Evolutionary conservation across 2,329 filamentous ascomycete genomes (phyloP).

Genomic region (Fusarium secorum): DNA sequence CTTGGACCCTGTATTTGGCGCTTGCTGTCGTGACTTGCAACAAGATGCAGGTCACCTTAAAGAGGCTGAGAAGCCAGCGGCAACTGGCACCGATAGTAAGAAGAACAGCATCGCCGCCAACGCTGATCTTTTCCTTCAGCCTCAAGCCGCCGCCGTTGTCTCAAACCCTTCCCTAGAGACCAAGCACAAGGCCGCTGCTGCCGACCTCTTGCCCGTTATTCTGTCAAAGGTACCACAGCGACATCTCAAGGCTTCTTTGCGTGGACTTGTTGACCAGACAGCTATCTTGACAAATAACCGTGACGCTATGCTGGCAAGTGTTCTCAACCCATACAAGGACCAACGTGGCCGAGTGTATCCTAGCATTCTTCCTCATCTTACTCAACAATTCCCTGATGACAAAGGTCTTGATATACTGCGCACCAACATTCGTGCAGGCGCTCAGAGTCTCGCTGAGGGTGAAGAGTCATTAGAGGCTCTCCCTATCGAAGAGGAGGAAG

Average conservation of each 20-base stretch:
- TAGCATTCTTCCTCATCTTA: slow-evolving; percentile 82
- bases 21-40: slow-evolving; percentile 79
- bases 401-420: slow-evolving; percentile 75
- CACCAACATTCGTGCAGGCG: slow-evolving; percentile 60
- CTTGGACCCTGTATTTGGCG: slow-evolving; percentile 67
- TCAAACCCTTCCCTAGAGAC: slow-evolving; percentile 49
- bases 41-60: slow-evolving; percentile 59
- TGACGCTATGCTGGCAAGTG: slow-evolving; percentile 79
- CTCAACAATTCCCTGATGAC: slow-evolving; percentile 68
- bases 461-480: slow-evolving; percentile 37
- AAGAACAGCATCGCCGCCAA: slow-evolving; percentile 63
- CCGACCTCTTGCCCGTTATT: slow-evolving; percentile 66
- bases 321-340: slow-evolving; percentile 77
- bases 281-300: slow-evolving; percentile 75
- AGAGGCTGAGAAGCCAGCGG: slow-evolving; percentile 44
- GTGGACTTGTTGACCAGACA: slow-evolving; percentile 80
- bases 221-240: slow-evolving; percentile 71
- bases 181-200: slow-evolving; percentile 64
- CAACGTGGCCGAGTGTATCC: slow-evolving; percentile 69
- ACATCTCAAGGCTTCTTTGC: slow-evolving; percentile 73
- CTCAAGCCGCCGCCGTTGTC: slow-evolving; percentile 46
- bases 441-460: slow-evolving; percentile 34
- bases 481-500: slow-evolving; percentile 44
- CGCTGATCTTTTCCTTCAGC: slow-evolving; percentile 73
- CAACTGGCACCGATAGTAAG: slow-evolving; percentile 43